Conservation (phyloP, 2,329 filamentous ascomycete species). For the Periconia macrospinosa region DNA sequence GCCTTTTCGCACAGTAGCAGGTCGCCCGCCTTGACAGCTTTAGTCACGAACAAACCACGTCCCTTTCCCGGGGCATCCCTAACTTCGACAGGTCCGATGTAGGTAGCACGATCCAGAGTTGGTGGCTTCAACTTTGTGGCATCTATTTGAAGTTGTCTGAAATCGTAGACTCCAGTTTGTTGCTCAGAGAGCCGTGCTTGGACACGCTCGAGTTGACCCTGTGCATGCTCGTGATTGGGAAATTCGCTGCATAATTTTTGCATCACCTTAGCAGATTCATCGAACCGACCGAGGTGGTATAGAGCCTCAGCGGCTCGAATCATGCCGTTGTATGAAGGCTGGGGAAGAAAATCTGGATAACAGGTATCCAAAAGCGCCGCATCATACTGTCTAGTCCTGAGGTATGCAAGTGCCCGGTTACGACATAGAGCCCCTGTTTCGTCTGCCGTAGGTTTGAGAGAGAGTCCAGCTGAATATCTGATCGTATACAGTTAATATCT, state of each 20-base stretch:
- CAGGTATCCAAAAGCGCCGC: slow-evolving; percentile 38
- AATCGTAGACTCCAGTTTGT: slow-evolving; percentile 41
- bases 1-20: slow-evolving; percentile 55
- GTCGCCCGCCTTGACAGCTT: slow-evolving; percentile 39
- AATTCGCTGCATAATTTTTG: slow-evolving; percentile 25
- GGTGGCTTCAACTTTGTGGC: slow-evolving; percentile 44
- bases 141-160: slow-evolving; percentile 39
- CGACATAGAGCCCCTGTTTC: slow-evolving; percentile 34
- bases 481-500: no score
- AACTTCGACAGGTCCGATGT: slow-evolving; percentile 46
- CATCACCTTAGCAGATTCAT: slow-evolving; percentile 39
- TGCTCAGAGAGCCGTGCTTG: slow-evolving; percentile 36
- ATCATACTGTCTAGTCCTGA: slow-evolving; percentile 40
- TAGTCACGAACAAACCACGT: slow-evolving; percentile 55
- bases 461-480: no score
- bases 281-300: slow-evolving; percentile 46
- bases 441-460: slow-evolving; percentile 21
- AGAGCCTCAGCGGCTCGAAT: slow-evolving; percentile 50
- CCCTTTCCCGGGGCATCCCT: slow-evolving; percentile 45
- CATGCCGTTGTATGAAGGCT: slow-evolving; percentile 44
- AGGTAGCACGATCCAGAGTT: slow-evolving; percentile 53
- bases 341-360: not conserved
- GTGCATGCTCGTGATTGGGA: slow-evolving; percentile 35
- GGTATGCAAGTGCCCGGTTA: slow-evolving; percentile 42
- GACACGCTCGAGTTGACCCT: slow-evolving; percentile 15